Base-by-base conservation (phyloP, 192 early-diverging fungal species). In the Spizellomyces punctatus region DNA sequence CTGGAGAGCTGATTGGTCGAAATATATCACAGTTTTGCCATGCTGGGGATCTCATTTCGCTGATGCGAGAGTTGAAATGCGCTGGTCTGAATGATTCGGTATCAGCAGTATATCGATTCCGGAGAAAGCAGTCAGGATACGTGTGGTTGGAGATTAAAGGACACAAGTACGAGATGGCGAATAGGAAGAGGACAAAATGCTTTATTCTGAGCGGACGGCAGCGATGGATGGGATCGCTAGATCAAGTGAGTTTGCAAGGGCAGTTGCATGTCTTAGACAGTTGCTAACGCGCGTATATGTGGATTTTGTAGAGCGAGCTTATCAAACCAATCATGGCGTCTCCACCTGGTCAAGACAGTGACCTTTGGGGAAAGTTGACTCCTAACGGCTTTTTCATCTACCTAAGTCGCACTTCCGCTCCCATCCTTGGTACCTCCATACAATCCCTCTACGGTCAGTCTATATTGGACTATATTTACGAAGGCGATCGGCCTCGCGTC, bases 11-110 rank as follows among this genome's bases (percentile, higher is more conserved):
- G 55, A 74, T 88, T 16, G 89, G 86, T 16, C 79, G 67, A 36
- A 72, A 70, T 8, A 65, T 89, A 5, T 79, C 79, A 46, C 58
- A 78, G 42, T 78, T 86, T 52, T 65, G 79, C 78, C 65, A 91
- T 63, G 88, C 89, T 6, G 85, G 79, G 6, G 90, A 91, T 64
- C 68, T 89, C 36, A 79, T 88, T 5, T 67, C 83, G 17, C 89
- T 89, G 45, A 86, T 91, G 83, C 76, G 89, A 22, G 89, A 91
- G 64, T 56, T 91, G 14, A 82, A 88, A 64, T 73, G 78, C 36
- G 69, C 80, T 3, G 75, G 79, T 5, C 67, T 74, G 48, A 83
- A 75, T 12, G 80, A 79, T 0, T 45, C 73, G 10, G 77, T 91
- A n/a, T 75, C 81, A 47, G 63, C 86, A 5, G 71, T 88, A 10